Conservation (phyloP, 148 eudicot species). For the Nepenthes gracilis region DNA sequence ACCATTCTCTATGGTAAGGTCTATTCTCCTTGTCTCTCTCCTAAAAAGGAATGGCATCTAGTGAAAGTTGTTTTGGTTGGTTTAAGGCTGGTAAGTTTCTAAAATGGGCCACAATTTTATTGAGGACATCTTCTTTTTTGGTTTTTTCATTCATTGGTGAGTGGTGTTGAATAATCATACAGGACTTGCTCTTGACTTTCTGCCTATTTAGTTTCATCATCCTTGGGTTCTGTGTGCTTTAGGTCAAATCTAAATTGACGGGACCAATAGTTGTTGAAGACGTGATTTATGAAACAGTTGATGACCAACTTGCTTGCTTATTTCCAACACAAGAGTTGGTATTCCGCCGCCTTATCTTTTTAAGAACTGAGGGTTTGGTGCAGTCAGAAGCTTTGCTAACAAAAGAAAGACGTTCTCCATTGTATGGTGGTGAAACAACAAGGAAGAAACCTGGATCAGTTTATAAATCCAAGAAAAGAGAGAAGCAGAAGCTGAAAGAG, state of each 20-base stretch:
- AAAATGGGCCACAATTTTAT: too few species aligned
- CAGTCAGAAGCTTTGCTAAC: slow-evolving; percentile 84
- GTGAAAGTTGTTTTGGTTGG: too few species aligned
- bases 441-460: slow-evolving; percentile 25
- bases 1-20: too few species aligned
- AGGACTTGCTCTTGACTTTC: not conserved
- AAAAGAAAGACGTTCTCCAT: slow-evolving; percentile 16
- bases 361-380: slow-evolving; percentile 71
- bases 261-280: slow-evolving; percentile 78
- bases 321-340: slow-evolving; percentile 41
- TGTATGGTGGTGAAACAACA: slow-evolving; percentile 17
- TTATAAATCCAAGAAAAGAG: slow-evolving; percentile 46
- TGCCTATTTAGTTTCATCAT: not conserved
- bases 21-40: too few species aligned
- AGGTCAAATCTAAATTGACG: slow-evolving; percentile 67
- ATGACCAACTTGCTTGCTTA: slow-evolving; percentile 30
- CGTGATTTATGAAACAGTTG: slow-evolving; percentile 69
- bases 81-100: too few species aligned
- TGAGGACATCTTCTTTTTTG: too few species aligned
- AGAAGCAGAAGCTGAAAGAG: slow-evolving; percentile 30
- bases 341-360: slow-evolving; percentile 76
- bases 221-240: slow-evolving; percentile 13
- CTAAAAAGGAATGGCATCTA: too few species aligned
- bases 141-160: too few species aligned
- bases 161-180: not conserved